Evolutionary conservation across 176 grass and related monocot genomes (phyloP).

Genomic region (Carex parvula): DNA sequence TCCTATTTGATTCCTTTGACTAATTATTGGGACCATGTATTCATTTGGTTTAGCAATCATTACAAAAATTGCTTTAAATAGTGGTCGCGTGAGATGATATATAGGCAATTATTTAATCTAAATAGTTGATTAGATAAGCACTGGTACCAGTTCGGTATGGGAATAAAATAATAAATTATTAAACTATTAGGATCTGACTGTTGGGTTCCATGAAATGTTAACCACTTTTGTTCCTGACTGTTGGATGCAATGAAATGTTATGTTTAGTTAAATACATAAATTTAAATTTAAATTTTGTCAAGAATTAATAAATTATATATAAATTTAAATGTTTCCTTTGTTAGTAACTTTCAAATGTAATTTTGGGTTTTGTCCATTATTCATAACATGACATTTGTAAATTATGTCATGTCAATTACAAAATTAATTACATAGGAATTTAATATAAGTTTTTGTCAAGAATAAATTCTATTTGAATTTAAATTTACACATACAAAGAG

Average conservation of each 20-base stretch:
- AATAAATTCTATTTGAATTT: no score
- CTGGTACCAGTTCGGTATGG: neutral
- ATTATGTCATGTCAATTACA: no score
- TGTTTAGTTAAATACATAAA: no score
- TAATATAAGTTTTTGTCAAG: no score
- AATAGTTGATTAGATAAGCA: neutral
- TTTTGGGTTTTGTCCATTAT: neutral
- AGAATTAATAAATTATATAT: no score
- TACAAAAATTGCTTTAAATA: neutral
- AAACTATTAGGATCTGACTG: neutral
- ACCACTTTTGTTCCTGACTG: neutral
- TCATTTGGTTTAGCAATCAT: neutral
- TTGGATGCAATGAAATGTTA: neutral
- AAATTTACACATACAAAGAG: no score
- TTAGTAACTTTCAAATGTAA: no score
- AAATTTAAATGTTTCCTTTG: no score
- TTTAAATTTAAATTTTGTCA: no score
- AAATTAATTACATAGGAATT: no score
- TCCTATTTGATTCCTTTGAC: slow-evolving; percentile 22
- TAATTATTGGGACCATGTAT: neutral
- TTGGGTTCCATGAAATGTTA: neutral
- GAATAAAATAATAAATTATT: neutral
- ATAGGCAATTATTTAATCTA: neutral
- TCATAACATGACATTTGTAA: neutral
- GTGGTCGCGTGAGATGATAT: neutral